Base-by-base conservation (phyloP, 2,329 filamentous ascomycete species). In the Teratosphaeria viscida region DNA sequence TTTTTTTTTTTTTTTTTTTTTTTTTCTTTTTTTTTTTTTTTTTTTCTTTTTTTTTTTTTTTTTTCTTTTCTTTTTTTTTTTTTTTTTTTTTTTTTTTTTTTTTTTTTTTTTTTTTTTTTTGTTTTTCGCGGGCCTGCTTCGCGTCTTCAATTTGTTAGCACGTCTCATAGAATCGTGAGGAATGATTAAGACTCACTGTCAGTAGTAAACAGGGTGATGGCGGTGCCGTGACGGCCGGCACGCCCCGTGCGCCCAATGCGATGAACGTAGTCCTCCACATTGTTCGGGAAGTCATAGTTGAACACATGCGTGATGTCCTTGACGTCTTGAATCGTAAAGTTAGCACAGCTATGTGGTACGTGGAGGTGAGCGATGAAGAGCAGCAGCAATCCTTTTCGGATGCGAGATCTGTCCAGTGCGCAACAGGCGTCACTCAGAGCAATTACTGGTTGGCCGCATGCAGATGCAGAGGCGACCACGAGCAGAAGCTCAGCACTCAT, bases 221-320 rank as follows among this genome's bases (percentile, higher is more conserved):
- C 94, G 71, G 92, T 97, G 79, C 94, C 94, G 66, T 87, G 90
- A 72, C 88, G 87, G 79, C 94, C 94, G 74, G 83, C 83, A 81
- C 84, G 83, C 77, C 80, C 84, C 73, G 84, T 86, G 78, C 84
- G 82, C 73, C 84, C 84, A 74, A 86, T 86, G 72, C 84, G 83
- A 75, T 86, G 84, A 73, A 86, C 82, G 70, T 86, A 86, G 71
- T 86, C 84, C 75, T 86, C 84, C 70, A 83, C 85, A 75, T 86
- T 97, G 82, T 97, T 97, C 77, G 92, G 92, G 79, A 97, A 97
- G 77, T 97, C 94, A 89, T 97, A 96, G 86, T 97, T 97, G 81
- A 99, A 85, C 79, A 99, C 94, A 81, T 99, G 94, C 79, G 94
- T 97, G 82, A 99, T 99, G 84, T 99, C 95, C 81, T 92, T 92